Percentiles rank a stretch among this genome's conserved stretches.
Evolutionary conservation across 805 yeast species (phyloP).

Genomic region (Yamadazyma akitaensis): DNA sequence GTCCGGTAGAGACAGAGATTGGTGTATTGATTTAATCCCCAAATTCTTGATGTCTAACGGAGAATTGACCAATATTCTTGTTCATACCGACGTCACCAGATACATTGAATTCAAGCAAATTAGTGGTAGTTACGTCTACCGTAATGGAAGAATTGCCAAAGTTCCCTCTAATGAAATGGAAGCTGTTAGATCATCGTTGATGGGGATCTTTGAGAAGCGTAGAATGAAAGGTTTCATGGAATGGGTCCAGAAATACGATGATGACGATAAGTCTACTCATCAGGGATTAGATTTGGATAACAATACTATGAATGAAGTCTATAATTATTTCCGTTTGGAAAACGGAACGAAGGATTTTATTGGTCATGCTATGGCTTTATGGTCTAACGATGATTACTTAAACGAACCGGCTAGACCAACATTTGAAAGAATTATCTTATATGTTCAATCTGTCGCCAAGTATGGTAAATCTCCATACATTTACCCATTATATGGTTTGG

Average conservation of each 20-base stretch:
- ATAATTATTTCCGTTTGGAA: conserved; percentile 84
- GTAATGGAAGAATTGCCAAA: conserved; percentile 86
- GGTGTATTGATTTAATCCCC: conserved; percentile 97
- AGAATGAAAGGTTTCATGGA: conserved; percentile 91
- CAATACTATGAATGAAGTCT: conserved; percentile 89
- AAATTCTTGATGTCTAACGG: conserved; percentile 97
- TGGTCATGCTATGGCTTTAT: conserved; percentile 98
- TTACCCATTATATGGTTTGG: conserved; percentile 93
- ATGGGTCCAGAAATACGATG: conserved; percentile 78
- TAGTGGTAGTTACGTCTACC: conserved; percentile 91
- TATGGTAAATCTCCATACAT: conserved; percentile 96
- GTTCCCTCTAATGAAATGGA: conserved; percentile 92
- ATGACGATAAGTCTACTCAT: conserved; percentile 75
- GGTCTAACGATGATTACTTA: conserved; percentile 89
- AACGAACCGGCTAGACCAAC: conserved; percentile 89
- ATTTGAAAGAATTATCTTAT: conserved; percentile 77
- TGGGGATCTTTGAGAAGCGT: conserved; percentile 96
- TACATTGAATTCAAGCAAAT: conserved; percentile 96
- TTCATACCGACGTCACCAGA: conserved; percentile 93
- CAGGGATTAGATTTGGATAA: conserved; percentile 82
- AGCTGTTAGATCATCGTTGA: conserved; percentile 84
- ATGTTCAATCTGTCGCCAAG: conserved; percentile 86
- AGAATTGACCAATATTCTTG: conserved; percentile 90
- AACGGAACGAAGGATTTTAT: conserved; percentile 92
- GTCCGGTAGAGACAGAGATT: conserved; percentile 90